These are phyloP conservation scores for Neltuma alba DNA, from an alignment of 306 rosid genomes.

Conservation along the genomic window DNA sequence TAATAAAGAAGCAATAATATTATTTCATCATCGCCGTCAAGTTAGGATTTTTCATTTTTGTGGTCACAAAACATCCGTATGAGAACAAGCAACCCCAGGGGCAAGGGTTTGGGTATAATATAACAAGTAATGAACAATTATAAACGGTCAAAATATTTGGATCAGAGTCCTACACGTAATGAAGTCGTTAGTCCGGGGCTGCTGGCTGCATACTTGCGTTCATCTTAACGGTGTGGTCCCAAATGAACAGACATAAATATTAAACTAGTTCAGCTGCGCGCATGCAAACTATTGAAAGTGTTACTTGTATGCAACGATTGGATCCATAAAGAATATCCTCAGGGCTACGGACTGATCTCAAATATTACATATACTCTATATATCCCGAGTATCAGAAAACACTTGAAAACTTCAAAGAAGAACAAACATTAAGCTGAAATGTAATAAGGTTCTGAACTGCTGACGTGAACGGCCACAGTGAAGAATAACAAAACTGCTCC, in stretches of 20 bases:
- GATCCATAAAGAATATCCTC: background rate
- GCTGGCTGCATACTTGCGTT: background rate
- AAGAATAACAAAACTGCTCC: background rate
- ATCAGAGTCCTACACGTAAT: background rate
- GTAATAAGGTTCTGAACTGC: background rate
- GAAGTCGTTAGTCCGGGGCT: background rate
- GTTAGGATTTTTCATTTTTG: too few relatives aligned
- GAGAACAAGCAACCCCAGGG: background rate
- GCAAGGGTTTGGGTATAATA: too few relatives aligned
- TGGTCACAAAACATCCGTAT: background rate
- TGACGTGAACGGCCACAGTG: background rate
- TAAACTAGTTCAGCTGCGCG: background rate
- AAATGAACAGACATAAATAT: background rate
- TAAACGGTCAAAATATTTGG: background rate
- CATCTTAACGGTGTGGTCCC: background rate
- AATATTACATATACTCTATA: background rate
- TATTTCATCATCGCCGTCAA: background rate
- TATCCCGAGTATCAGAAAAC: background rate
- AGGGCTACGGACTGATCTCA: background rate
- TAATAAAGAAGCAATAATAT: background rate
- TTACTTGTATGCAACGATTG: background rate
- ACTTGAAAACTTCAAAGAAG: background rate
- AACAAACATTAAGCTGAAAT: background rate
- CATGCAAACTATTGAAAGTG: background rate
- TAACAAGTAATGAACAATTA: background rate